Percentiles rank a stretch among this genome's conserved stretches.
Conservation (phyloP, 2,329 filamentous ascomycete genomes). For the Phialophora macrospora region DNA sequence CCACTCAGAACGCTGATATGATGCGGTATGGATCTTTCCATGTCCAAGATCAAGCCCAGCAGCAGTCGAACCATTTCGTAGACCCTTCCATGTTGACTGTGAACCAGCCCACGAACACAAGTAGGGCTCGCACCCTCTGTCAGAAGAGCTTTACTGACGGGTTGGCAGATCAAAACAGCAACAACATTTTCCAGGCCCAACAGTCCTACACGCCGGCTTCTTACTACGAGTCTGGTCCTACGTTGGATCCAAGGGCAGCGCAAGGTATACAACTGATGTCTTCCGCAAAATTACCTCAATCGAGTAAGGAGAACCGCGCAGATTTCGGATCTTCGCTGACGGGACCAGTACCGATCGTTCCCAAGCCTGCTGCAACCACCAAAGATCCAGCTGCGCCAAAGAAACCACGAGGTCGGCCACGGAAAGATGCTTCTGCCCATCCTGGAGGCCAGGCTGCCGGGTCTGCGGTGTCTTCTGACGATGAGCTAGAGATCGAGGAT, state of each 20-base stretch:
- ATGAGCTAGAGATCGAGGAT: constrained; percentile 57
- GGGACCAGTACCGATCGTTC: constrained; percentile 13
- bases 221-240: constrained; percentile 28
- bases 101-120: constrained; percentile 24
- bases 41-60: constrained; percentile 27
- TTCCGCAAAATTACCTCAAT: constrained; percentile 5
- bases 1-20: constrained; percentile 26
- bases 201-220: constrained; percentile 24
- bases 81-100: constrained; percentile 36
- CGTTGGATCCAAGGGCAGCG: constrained; percentile 33
- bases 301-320: constrained; percentile 11
- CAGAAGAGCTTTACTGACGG: constrained; percentile 5
- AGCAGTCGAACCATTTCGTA: constrained; percentile 30
- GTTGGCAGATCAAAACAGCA: constrained; percentile 12
- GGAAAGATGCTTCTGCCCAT: constrained; percentile 35
- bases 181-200: constrained; percentile 24
- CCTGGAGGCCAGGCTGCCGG: constrained; percentile 41
- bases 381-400: constrained; percentile 29
- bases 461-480: constrained; percentile 50
- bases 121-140: constrained; percentile 1
- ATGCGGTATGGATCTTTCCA: constrained; percentile 28
- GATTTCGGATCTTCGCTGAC: constrained; percentile 15
- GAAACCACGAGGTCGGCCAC: constrained; percentile 37
- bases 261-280: constrained; percentile 34
- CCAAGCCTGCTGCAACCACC: constrained; percentile 21